Evolutionary conservation across 208 protist species (phyloP), one percentile per base, ranked within the genome.

Genomic region (Acanthamoeba polyphaga): DNA sequence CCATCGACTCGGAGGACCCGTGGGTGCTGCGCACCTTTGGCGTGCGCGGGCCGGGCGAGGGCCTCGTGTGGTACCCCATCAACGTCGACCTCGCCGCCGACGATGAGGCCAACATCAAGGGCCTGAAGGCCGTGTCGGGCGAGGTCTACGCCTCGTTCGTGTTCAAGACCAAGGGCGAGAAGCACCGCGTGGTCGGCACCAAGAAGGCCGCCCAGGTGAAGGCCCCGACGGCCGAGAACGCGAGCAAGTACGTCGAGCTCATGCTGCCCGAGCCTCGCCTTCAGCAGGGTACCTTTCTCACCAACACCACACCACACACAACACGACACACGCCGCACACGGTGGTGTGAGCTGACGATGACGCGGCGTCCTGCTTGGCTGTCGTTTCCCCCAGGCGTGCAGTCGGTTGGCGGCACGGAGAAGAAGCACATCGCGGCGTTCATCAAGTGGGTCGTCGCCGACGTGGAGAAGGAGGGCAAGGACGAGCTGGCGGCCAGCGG

Each of bases 121-220:
- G 9, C 29, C 13, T 2, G 13, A 80, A 80, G 74, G 80, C 80
- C 80, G 80, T 88, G 2, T 88, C 80, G 4, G 51, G 29, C 51
- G 80, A 88, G 80, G 51, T 88, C 80, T 88, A 88, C 53, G 22
- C 80, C 49, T 10, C 80, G 15, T 88, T 88, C 80, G 80, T 88
- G n/a, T 88, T 88, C 80, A 88, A 88, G 80, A 88, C 80, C 80
- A 88, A 88, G 80, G 80, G 80, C 80, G 80, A 88, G 24, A 88
- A 88, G 80, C 80, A 88, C 51, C 80, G 80, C 29, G 80, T 88
- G 12, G 53, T 88, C 27, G 80, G 49, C 53, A 88, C 80, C 80
- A 88, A 88, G 80, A 88, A 88, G 80, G 51, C 80, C 80, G 80
- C 80, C 49, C 80, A 88, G 53, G 80, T 88, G 24, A 88, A 88